Evolutionary conservation across 768 basidiomycete genomes (phyloP).

Genomic region (Phaeolepiota aurea): DNA sequence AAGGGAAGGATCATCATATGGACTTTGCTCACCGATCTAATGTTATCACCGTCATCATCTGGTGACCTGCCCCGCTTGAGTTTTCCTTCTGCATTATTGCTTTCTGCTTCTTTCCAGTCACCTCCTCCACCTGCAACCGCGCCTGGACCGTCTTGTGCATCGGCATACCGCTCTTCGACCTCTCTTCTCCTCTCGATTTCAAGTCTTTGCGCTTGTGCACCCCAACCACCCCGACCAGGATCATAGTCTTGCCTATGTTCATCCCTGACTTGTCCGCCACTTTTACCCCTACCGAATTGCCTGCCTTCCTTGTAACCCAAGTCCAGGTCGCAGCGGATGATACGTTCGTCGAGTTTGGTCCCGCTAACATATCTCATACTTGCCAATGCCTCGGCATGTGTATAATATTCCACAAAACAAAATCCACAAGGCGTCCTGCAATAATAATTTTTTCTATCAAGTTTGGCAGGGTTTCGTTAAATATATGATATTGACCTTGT

Average conservation of each 20-base stretch:
- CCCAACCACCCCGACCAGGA: constrained; percentile 92
- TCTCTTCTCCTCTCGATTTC: constrained; percentile 73
- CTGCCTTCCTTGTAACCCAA: constrained; percentile 93
- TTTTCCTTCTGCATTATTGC: constrained; percentile 23
- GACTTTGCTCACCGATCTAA: constrained; percentile 51
- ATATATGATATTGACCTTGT: constrained; percentile 44
- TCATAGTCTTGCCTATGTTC: constrained; percentile 97
- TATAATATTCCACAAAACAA: constrained; percentile 96
- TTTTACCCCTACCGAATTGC: constrained; percentile 96
- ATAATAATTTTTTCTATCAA: background rate
- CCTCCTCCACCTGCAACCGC: constrained; percentile 79
- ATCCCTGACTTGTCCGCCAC: constrained; percentile 94
- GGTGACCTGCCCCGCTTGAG: constrained; percentile 72
- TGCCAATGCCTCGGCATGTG: constrained; percentile 87
- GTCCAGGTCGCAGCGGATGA: constrained; percentile 97
- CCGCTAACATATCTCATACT: constrained; percentile 92
- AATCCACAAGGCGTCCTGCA: constrained; percentile 86
- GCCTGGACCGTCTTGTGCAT: constrained; percentile 70
- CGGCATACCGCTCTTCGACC: constrained; percentile 81
- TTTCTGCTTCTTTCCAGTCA: constrained; percentile 73
- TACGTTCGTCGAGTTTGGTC: constrained; percentile 97
- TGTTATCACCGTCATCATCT: constrained; percentile 62
- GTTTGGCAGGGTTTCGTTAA: background rate
- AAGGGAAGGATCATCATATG: constrained; percentile 35
- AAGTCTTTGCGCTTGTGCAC: constrained; percentile 70